Evolutionary conservation across 176 grass and related monocot genomes (phyloP).

Genomic region (Eremochloa ophiuroides): DNA sequence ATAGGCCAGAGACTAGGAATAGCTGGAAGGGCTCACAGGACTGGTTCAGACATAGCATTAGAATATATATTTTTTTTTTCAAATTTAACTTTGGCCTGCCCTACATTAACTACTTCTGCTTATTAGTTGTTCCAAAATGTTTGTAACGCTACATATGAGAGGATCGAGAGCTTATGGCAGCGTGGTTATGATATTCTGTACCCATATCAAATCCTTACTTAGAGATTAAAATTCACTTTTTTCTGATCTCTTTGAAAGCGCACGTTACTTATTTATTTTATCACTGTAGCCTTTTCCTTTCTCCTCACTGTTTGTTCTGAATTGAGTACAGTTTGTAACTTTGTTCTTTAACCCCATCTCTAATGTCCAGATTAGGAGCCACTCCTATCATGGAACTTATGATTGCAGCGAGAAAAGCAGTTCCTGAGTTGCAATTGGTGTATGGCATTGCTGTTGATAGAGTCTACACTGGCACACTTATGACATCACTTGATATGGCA

Average conservation of each 20-base stretch:
- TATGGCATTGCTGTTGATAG: slow-evolving; percentile 98
- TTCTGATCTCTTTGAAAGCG: slow-evolving; percentile 2
- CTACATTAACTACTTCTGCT: neutral
- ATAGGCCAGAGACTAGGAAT: neutral
- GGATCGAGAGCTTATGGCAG: neutral
- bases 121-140: neutral
- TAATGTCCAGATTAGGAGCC: slow-evolving; percentile 69
- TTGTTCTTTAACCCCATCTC: slow-evolving; percentile 19
- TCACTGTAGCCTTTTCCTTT: slow-evolving; percentile 8
- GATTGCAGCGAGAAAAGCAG: slow-evolving; percentile 89
- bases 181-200: neutral
- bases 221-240: neutral
- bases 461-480: slow-evolving; percentile 93
- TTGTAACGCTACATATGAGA: neutral
- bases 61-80: neutral
- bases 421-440: slow-evolving; percentile 85
- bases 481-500: slow-evolving; percentile 99
- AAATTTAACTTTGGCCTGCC: neutral
- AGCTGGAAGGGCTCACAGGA: neutral
- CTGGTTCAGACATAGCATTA: neutral
- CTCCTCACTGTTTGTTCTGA: neutral
- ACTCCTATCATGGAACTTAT: slow-evolving; percentile 98
- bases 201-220: neutral
- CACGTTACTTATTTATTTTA: neutral
- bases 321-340: neutral